These are phyloP conservation scores for Tephrocybe rancida DNA, from an alignment of 768 basidiomycete genomes.

Conservation along the genomic window DNA sequence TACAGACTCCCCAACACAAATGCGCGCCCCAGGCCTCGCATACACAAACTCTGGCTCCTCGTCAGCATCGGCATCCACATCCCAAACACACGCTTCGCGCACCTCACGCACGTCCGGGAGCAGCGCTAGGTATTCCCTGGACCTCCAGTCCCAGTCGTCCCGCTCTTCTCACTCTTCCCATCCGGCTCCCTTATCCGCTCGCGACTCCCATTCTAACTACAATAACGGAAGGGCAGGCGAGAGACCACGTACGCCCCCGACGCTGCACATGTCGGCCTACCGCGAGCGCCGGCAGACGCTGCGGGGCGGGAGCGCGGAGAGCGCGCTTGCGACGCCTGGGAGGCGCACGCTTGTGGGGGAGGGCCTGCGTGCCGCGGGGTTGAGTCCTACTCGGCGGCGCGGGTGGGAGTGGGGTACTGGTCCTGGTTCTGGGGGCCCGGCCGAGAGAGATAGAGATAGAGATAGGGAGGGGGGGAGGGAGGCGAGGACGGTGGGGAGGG, in stretches of 20 bases:
- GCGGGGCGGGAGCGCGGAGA: conserved; percentile 74
- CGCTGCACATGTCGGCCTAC: conserved; percentile 22
- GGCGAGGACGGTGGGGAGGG: conserved; percentile 28
- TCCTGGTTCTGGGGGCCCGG: conserved; percentile 18
- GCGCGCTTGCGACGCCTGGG: conserved; percentile 41
- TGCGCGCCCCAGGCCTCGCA: conserved; percentile 8
- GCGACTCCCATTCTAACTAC: not conserved
- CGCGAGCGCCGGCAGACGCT: conserved; percentile 56
- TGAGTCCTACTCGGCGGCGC: conserved; percentile 39
- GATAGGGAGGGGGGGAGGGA: conserved; percentile 9
- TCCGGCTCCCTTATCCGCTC: not conserved
- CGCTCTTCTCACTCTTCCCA: not conserved
- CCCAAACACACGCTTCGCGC: not conserved
- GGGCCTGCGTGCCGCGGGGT: conserved; percentile 70
- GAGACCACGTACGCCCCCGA: conserved; percentile 7
- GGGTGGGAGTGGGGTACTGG: conserved; percentile 19
- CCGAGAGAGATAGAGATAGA: conserved; percentile 4
- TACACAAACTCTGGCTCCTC: conserved; percentile 12
- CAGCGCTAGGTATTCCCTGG: conserved; percentile 40
- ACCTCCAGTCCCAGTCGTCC: conserved; percentile 25
- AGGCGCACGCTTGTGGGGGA: conserved; percentile 67
- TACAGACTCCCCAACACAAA: conserved; percentile 17
- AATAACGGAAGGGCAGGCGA: too few relatives aligned
- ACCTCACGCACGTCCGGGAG: not conserved
- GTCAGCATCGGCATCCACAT: conserved; percentile 1